Evolutionary conservation across 495 filamentous ascomycete species (phyloP).

Genomic region (Lichenothelia convexa): DNA sequence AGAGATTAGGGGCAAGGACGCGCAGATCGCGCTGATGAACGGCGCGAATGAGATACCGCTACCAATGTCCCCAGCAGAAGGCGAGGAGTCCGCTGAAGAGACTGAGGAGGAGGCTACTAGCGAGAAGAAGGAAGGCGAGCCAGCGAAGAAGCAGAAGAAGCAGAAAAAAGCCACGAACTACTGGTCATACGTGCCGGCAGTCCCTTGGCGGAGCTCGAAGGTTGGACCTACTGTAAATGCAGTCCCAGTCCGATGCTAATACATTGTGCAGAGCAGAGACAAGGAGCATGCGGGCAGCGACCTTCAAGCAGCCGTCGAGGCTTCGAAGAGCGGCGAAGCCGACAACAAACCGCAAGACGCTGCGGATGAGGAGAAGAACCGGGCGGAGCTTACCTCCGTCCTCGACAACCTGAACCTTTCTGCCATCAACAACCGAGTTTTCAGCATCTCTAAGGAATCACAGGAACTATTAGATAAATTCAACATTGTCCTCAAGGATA

Average conservation of each 20-base stretch:
- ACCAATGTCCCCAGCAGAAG: conserved; percentile 12
- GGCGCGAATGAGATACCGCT: conserved; percentile 13
- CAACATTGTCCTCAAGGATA: conserved; percentile 72
- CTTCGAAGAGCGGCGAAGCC: conserved; percentile 25
- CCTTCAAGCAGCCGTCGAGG: conserved; percentile 31
- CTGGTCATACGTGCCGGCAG: neutral
- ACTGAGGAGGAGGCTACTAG: neutral
- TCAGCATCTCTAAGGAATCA: conserved; percentile 65
- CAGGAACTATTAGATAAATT: conserved; percentile 66
- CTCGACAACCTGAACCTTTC: conserved; percentile 67
- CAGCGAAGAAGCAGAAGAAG: neutral
- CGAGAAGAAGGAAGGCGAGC: neutral
- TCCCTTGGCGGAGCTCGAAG: too few species aligned
- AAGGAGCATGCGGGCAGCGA: conserved; percentile 22
- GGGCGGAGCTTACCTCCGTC: conserved; percentile 54
- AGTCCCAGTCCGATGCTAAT: too few species aligned
- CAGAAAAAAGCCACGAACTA: neutral
- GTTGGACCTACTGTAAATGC: too few species aligned
- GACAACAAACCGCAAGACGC: conserved; percentile 19
- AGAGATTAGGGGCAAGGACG: conserved; percentile 11
- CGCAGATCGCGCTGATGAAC: conserved; percentile 7
- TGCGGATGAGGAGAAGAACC: conserved; percentile 37
- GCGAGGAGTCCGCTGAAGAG: neutral
- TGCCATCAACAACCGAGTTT: conserved; percentile 59
- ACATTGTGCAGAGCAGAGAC: conserved; percentile 10